Evolutionary conservation across 2,329 filamentous ascomycete species (phyloP), one percentile per base, ranked within the genome.

Genomic region (Penicillium thymicola): DNA sequence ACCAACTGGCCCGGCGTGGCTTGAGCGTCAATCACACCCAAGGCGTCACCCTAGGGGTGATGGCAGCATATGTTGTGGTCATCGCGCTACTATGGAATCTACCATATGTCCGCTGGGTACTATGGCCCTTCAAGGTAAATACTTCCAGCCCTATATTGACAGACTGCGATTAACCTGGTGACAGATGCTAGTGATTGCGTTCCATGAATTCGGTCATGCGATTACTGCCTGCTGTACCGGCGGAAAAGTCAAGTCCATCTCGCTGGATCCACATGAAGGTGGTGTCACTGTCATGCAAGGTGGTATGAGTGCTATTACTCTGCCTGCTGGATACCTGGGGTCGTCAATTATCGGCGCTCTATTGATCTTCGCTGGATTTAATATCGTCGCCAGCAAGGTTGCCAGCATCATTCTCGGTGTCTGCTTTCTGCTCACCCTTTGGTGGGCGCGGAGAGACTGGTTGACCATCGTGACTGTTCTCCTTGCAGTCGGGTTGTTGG

Each of bases 361-460:
- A 52, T 79, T 92, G 59, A 91, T 87, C 47, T 91, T 92, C 67
- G 89, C 87, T 70, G 89, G 89, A 23, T 92, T 92, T 74, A 82
- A 92, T 73, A 91, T 92, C 60, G 88, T 90, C 51, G 89, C 89
- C 3, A 88, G 85, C 76, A 92, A 92, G 72, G 73, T 92, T n/a
- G 88, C 88, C 18, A 90, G 86, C 66, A 82, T 92, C 51, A 84
- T 86, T 0, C 77, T 92, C 4, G 89, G 82, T 1, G 85, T 86
- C 4, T 90, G 88, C 69, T 92, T 92, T 67, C 70, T 92, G 60
- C 74, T 92, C n/a, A 91, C 87, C 0, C 75, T 92, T 4, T 92
- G 89, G 89, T 92, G 89, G 89, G 89, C 87, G 2, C 82, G 89
- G 61, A 85, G 81, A 65, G 88, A 92, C 71, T 92, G 88, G 89